These are phyloP conservation scores for Flaveria brownii DNA, from an alignment of 129 eudicot species.

Conservation along the genomic window DNA sequence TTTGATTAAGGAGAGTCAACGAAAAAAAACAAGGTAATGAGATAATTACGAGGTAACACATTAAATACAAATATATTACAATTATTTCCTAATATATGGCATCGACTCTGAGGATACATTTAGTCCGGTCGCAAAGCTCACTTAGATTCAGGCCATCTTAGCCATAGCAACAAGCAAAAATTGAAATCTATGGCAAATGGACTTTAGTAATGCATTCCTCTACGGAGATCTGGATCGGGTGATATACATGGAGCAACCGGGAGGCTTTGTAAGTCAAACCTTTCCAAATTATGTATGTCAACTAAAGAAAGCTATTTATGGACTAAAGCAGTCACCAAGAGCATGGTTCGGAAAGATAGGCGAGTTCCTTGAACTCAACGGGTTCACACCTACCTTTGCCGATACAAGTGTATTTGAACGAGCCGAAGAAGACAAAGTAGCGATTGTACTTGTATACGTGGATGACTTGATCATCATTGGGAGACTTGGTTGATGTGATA, in stretches of 20 bases:
- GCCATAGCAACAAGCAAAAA: neutral
- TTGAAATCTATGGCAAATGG: neutral
- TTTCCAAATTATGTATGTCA: neutral
- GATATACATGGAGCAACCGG: neutral
- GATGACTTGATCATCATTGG: neutral
- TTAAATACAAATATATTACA: too few relatives aligned
- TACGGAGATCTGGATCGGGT: neutral
- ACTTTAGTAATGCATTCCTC: neutral
- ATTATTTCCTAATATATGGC: too few relatives aligned
- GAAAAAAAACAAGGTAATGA: too few relatives aligned
- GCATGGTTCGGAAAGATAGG: neutral
- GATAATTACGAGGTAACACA: too few relatives aligned
- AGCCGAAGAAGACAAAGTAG: neutral
- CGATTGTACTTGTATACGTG: neutral
- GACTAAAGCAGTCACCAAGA: too few relatives aligned
- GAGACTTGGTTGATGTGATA: neutral
- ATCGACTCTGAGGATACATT: neutral
- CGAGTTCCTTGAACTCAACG: neutral
- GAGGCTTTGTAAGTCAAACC: neutral
- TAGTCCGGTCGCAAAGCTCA: neutral
- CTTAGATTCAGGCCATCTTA: neutral
- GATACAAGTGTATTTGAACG: neutral
- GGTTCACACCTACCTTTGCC: neutral
- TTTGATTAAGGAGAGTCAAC: too few relatives aligned
- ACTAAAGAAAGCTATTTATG: neutral